These are phyloP conservation scores for Styphnolobium japonicum DNA, from an alignment of 306 rosid genomes.

Conservation along the genomic window DNA sequence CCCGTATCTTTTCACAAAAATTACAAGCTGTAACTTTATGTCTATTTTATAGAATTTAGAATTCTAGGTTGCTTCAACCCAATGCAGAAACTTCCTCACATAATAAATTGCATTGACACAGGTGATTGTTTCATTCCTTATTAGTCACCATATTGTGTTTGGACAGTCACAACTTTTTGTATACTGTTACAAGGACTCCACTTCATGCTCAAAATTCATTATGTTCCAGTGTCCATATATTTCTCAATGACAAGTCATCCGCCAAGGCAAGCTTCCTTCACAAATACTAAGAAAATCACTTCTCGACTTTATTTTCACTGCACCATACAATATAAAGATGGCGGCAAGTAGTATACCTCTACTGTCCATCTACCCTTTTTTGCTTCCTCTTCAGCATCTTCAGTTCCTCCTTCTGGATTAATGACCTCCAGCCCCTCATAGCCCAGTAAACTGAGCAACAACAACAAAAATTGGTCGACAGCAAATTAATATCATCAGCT, in stretches of 20 bases:
- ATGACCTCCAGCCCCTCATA: conserved; percentile 92
- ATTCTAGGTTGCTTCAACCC: too few relatives aligned
- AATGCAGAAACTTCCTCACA: too few relatives aligned
- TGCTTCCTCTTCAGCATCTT: conserved; percentile 95
- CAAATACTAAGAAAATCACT: too few relatives aligned
- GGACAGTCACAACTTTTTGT: not conserved
- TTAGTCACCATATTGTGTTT: not conserved
- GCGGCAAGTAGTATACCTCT: conserved; percentile 53
- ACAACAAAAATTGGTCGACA: not conserved
- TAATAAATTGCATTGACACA: not conserved
- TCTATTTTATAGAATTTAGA: too few relatives aligned
- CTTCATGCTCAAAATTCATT: too few relatives aligned
- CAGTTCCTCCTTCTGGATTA: conserved; percentile 96
- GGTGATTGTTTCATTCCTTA: not conserved
- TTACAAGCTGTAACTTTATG: too few relatives aligned
- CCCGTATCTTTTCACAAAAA: too few relatives aligned
- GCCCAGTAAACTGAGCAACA: conserved; percentile 33
- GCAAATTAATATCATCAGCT: not conserved
- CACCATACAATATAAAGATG: not conserved
- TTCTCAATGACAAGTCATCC: too few relatives aligned
- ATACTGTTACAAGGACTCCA: too few relatives aligned
- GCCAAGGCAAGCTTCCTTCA: too few relatives aligned
- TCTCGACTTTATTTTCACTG: not conserved
- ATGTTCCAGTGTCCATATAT: too few relatives aligned
- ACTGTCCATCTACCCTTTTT: conserved; percentile 86